A percentile compares a stretch with the other conserved stretches of the same genome.
These are phyloP conservation scores for Penicillium coprophilum DNA, from an alignment of 495 filamentous ascomycete species.

Conservation along the genomic window DNA sequence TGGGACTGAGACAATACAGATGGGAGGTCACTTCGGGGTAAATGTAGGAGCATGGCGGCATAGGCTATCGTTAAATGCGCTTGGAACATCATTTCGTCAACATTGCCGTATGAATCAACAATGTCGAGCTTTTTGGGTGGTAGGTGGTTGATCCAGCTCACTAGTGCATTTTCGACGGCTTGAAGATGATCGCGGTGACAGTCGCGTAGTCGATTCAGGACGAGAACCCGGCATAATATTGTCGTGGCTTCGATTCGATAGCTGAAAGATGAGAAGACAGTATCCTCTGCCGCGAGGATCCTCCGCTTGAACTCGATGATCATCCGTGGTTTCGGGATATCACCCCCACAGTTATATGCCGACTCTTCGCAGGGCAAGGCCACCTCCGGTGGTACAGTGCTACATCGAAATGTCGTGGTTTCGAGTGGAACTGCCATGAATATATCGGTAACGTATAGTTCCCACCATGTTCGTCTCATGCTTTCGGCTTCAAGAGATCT, in stretches of 20 bases:
- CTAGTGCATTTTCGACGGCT: conserved; percentile 45
- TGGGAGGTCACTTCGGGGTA: conserved; percentile 42
- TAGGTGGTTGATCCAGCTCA: conserved; percentile 47
- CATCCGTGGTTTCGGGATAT: conserved; percentile 32
- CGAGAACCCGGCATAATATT: conserved; percentile 39
- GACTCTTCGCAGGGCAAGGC: conserved; percentile 43
- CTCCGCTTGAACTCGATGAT: conserved; percentile 39
- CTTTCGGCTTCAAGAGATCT: conserved; percentile 40
- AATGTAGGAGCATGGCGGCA: conserved; percentile 44
- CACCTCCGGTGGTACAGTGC: conserved; percentile 36
- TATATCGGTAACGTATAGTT: conserved; percentile 41
- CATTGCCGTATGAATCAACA: conserved; percentile 44
- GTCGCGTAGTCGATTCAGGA: conserved; percentile 38
- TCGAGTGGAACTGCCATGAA: conserved; percentile 36
- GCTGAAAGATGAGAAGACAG: conserved; percentile 41
- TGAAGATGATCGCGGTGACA: conserved; percentile 43
- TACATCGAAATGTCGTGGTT: conserved; percentile 32
- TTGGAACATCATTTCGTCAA: conserved; percentile 50
- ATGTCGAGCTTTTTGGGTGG: conserved; percentile 43
- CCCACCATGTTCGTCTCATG: conserved; percentile 46
- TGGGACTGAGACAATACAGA: conserved; percentile 28
- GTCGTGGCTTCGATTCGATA: conserved; percentile 45
- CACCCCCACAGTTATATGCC: conserved; percentile 27
- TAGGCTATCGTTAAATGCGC: conserved; percentile 43
- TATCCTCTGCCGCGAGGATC: conserved; percentile 38